These are phyloP conservation scores for Papiliotrema fonsecae DNA, from an alignment of 1,284 basidiomycete species.

Conservation along the genomic window DNA sequence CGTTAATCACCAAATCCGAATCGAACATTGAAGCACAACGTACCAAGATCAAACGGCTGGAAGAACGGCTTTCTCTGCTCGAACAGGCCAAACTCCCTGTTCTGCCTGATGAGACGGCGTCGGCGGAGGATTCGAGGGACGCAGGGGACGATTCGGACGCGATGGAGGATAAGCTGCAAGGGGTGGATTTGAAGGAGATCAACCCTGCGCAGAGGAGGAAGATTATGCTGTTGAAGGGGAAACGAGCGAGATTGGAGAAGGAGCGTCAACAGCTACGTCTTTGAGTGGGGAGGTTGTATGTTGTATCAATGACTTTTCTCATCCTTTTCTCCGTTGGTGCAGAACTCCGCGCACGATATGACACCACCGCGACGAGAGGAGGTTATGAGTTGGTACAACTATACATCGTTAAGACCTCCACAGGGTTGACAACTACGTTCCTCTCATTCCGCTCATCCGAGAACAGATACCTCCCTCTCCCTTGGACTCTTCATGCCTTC, in stretches of 20 bases:
- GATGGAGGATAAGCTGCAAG: slow-evolving; percentile 16
- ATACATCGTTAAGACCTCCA: too few relatives aligned
- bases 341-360: background rate
- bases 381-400: too few relatives aligned
- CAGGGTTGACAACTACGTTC: background rate
- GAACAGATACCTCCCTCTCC: slow-evolving; percentile 3
- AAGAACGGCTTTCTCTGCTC: slow-evolving; percentile 34
- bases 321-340: background rate
- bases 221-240: slow-evolving; percentile 36
- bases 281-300: background rate
- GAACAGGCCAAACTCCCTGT: slow-evolving; percentile 14
- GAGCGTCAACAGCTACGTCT: slow-evolving; percentile 29
- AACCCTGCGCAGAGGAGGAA: slow-evolving; percentile 35
- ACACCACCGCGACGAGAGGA: background rate
- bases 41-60: slow-evolving; percentile 23
- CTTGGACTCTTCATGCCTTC: slow-evolving; percentile 5
- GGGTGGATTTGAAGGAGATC: slow-evolving; percentile 34
- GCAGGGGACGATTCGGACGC: slow-evolving; percentile 7
- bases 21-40: slow-evolving; percentile 22
- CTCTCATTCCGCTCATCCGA: background rate
- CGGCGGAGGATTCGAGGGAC: background rate
- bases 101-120: background rate
- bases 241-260: slow-evolving; percentile 39
- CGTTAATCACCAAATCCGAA: slow-evolving; percentile 36
- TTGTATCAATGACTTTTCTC: background rate